These are phyloP conservation scores for Aaosphaeria pasadenensis DNA, from an alignment of 2,329 filamentous ascomycete genomes.

Conservation along the genomic window DNA sequence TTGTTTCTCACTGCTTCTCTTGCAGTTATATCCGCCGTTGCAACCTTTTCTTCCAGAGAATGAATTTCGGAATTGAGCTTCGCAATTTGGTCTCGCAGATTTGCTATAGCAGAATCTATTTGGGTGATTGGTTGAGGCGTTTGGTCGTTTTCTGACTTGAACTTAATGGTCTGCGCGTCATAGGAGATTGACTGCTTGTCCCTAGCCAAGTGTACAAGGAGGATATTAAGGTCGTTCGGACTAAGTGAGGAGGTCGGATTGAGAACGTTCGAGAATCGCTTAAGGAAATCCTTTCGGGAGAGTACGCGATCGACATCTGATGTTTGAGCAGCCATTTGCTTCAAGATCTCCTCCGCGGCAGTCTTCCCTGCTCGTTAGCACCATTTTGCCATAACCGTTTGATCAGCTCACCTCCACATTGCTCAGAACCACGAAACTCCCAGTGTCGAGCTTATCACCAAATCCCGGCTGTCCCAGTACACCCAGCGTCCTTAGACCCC, in stretches of 20 bases:
- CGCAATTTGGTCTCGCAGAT: constrained; percentile 69
- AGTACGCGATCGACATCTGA: constrained; percentile 34
- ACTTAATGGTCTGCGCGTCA: constrained; percentile 75
- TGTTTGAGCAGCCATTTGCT: constrained; percentile 32
- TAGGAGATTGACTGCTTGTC: constrained; percentile 72
- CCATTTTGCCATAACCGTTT: too few species aligned
- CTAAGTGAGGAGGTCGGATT: constrained; percentile 27
- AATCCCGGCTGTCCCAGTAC: constrained; percentile 49
- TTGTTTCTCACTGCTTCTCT: constrained; percentile 69
- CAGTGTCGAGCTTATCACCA: constrained; percentile 58
- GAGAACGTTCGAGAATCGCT: constrained; percentile 27
- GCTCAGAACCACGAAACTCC: constrained; percentile 63
- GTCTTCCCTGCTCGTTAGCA: constrained; percentile 12
- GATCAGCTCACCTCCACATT: constrained; percentile 53
- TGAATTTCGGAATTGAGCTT: constrained; percentile 66
- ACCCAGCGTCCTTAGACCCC: constrained; percentile 71
- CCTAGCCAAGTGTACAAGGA: constrained; percentile 53
- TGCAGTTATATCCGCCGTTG: constrained; percentile 53
- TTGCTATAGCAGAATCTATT: constrained; percentile 79
- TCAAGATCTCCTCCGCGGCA: constrained; percentile 42
- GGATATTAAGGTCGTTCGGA: constrained; percentile 68
- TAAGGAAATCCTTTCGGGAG: constrained; percentile 32
- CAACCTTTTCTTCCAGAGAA: constrained; percentile 56
- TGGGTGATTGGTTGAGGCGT: constrained; percentile 61
- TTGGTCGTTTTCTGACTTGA: constrained; percentile 49